Conservation (phyloP, 1,284 basidiomycete species). For the Wallemia ichthyophaga region DNA sequence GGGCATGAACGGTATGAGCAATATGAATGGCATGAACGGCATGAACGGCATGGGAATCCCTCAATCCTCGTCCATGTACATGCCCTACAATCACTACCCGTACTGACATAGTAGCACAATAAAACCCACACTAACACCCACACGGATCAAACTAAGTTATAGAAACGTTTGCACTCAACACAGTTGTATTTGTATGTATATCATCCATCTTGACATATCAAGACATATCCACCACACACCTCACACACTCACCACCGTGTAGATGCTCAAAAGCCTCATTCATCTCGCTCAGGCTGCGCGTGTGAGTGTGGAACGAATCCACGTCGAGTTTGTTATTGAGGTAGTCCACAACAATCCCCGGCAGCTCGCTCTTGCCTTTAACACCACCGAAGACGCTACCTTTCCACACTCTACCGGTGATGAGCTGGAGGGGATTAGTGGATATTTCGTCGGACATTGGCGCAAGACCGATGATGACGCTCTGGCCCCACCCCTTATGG, state of each 20-base stretch:
- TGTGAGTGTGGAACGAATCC: slow-evolving; percentile 69
- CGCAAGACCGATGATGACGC: slow-evolving; percentile 19
- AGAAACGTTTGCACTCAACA: neutral
- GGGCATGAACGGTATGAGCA: no score
- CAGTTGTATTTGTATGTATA: neutral
- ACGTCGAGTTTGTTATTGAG: slow-evolving; percentile 15
- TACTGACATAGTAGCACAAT: no score
- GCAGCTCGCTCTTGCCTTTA: slow-evolving; percentile 16
- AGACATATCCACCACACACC: slow-evolving; percentile 30
- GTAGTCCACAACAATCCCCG: neutral
- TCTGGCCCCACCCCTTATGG: slow-evolving; percentile 19
- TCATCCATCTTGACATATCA: no score
- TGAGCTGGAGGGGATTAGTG: slow-evolving; percentile 20
- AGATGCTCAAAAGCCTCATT: slow-evolving; percentile 58
- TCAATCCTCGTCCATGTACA: neutral
- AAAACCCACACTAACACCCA: neutral
- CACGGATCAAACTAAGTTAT: neutral
- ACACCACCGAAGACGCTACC: slow-evolving; percentile 20
- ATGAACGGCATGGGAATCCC: neutral
- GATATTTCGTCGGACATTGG: slow-evolving; percentile 19
- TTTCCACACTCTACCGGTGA: slow-evolving; percentile 20
- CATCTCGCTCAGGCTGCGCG: slow-evolving; percentile 41
- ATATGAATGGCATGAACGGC: no score
- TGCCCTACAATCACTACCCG: neutral
- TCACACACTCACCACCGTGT: slow-evolving; percentile 62